Base-by-base conservation (phyloP, 106 monocot species). In the Allium fistulosum region DNA sequence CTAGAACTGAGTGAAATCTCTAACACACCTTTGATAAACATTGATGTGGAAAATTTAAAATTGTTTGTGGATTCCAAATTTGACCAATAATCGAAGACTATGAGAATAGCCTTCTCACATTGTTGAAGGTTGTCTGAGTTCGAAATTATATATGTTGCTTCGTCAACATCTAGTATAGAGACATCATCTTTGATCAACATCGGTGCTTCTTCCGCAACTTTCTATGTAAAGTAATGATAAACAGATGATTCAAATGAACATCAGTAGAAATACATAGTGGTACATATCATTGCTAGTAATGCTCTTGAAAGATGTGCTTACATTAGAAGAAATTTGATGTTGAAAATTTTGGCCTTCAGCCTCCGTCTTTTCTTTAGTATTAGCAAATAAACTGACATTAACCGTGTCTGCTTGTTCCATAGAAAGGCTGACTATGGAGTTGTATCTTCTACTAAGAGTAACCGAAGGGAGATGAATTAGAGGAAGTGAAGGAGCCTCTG, bases 1-100 rank as follows among this genome's bases (percentile, higher is more conserved):
- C 80, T 89, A 11, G 86, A 93, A 46, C 81, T 86, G 69, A 81
- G 82, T 14, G 83, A 69, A 22, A 93, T 74, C 28, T 86, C 83
- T 22, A 93, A 72, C 56, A 93, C 67, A 10, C 93, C 93, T 53
- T 86, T 79, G 15, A 88, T 80, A 26, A 89, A 76, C 10, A 86
- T 77, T 22, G 88, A 69, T 12, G 76, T 70, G 27, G 83, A 93
- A 22, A 93, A 53, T 49, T 70, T 75, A 16, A 68, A 76, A n/a
- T 58, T 57, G 8, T 81, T 64, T 16, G 79, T 80, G 66, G 69
- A 76, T 6, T 77, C 69, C 51, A 81, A 77, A 45, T 75, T 77
- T 9, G 77, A 62, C 82, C 88, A 89, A 55, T 77, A 78, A 59
- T 81, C 88, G 48, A 83, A 69, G 69, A 84, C 76, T 7, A 76